These are phyloP conservation scores for Hypoxylon trugodes DNA, from an alignment of 495 filamentous ascomycete genomes.

Conservation along the genomic window DNA sequence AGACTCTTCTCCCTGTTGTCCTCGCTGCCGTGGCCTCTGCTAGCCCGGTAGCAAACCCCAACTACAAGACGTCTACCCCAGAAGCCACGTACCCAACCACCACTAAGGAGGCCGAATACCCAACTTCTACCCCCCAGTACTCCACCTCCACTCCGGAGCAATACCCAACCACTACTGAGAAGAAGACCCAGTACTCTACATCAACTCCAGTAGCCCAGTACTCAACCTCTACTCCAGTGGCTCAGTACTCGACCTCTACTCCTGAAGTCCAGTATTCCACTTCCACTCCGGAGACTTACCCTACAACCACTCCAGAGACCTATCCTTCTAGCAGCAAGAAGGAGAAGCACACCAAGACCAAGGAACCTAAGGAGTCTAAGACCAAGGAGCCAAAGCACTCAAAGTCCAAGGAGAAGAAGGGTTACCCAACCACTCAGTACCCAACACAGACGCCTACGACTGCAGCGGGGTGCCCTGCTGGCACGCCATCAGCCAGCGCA, in stretches of 20 bases:
- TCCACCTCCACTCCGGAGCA: conserved; percentile 11
- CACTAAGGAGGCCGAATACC: conserved; percentile 13
- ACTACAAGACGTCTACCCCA: conserved; percentile 28
- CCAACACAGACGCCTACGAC: no score
- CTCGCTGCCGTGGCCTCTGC: conserved; percentile 34
- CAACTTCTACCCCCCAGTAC: conserved; percentile 13
- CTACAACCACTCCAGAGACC: neutral
- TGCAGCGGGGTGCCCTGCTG: neutral
- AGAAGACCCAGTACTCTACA: conserved; percentile 5
- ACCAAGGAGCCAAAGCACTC: conserved; percentile 3
- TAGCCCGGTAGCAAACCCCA: conserved; percentile 34
- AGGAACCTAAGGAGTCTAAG: neutral
- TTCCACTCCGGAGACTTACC: conserved; percentile 10
- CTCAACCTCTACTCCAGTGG: neutral
- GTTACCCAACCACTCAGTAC: conserved; percentile 7
- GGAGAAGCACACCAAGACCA: conserved; percentile 5
- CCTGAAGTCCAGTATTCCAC: conserved; percentile 10
- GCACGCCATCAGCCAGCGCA: conserved; percentile 1
- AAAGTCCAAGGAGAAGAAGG: conserved; percentile 14
- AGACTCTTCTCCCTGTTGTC: conserved; percentile 30
- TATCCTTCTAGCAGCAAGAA: conserved; percentile 8
- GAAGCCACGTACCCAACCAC: conserved; percentile 23
- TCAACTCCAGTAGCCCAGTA: neutral
- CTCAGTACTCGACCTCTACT: conserved; percentile 1
- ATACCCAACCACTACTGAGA: conserved; percentile 12